Conservation (phyloP, 2,329 filamentous ascomycete species). For the Exserohilum rostratum region DNA sequence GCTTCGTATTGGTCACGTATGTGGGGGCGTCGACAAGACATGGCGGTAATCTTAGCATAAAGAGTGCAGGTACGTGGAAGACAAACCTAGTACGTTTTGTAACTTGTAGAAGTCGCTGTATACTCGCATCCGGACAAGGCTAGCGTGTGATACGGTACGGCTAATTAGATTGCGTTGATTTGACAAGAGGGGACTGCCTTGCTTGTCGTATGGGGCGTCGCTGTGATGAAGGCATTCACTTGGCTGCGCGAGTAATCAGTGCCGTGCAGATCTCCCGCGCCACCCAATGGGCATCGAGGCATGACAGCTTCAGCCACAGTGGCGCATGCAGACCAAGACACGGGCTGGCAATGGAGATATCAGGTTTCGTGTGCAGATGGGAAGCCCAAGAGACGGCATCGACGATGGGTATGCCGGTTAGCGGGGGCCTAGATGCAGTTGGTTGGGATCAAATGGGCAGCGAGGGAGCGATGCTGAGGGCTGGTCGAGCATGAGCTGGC, state of each 20-base stretch:
- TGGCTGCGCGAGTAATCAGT: background rate
- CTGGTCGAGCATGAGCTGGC: conserved; percentile 9
- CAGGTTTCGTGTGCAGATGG: background rate
- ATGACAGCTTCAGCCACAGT: conserved; percentile 5
- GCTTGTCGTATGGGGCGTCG: too few species aligned
- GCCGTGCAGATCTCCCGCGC: background rate
- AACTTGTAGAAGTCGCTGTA: too few species aligned
- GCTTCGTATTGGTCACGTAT: too few species aligned
- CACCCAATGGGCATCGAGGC: background rate
- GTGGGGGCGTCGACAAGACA: too few species aligned
- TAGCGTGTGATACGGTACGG: too few species aligned
- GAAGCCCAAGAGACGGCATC: background rate
- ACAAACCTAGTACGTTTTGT: too few species aligned
- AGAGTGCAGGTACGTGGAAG: too few species aligned
- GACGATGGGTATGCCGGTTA: conserved; percentile 7
- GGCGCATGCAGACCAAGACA: background rate
- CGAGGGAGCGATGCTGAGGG: background rate
- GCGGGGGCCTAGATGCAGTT: background rate
- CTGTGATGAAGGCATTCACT: too few species aligned
- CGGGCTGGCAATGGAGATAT: background rate
- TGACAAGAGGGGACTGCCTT: too few species aligned
- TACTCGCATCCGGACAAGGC: too few species aligned
- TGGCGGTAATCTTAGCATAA: too few species aligned
- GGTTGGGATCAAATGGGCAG: conserved; percentile 4
- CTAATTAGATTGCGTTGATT: too few species aligned